Base-by-base conservation (phyloP, 202 grass and related monocot genomes). In the Bolboschoenoplectus hybrid region DNA sequence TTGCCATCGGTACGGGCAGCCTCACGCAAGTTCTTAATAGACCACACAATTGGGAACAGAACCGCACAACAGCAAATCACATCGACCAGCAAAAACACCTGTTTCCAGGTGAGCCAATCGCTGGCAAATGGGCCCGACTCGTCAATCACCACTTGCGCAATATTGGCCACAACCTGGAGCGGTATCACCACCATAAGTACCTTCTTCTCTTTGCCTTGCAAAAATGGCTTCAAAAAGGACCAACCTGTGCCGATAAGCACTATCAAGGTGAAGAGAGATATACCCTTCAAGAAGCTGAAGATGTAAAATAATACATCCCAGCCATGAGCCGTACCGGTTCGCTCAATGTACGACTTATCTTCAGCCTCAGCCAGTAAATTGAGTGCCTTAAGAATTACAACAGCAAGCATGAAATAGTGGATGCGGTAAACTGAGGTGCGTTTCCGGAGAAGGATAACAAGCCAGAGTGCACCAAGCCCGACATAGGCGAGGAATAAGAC, bases 291-390 rank as follows among this genome's bases (percentile, higher is more conserved):
- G 82, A 97, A 97, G 81, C 92, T 94, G 64, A 97, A 97, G 82
- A 97, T 97, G 89, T 95, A 97, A 75, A 97, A 97, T 57, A 97
- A 91, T 10, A 97, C 95, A 47, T 97, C 95, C 95, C 95, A 97
- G n/a, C 95, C 95, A 78, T 97, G 95, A 4, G 95, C 95, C 0
- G 89, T 94, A 84, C 95, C 95, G 7, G 95, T 97, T 87, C 89
- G 92, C 84, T 93, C 92, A 85, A 97, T 93, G 91, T 63, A 93
- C 3, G 95, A 94, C 85, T 97, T 97, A 87, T 95, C 95, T 87
- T 97, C 95, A 26, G 95, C 89, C 89, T 97, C 89, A 9, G 91
- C 91, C 32, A 97, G 83, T 75, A 97, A 90, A 82, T 97, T 97
- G 80, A 94, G 9, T 19, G 88, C 95, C 89, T 97, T 95, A 61